Evolutionary conservation across 352 stramenopile species (phyloP).

Genomic region (Phytophthora pini): DNA sequence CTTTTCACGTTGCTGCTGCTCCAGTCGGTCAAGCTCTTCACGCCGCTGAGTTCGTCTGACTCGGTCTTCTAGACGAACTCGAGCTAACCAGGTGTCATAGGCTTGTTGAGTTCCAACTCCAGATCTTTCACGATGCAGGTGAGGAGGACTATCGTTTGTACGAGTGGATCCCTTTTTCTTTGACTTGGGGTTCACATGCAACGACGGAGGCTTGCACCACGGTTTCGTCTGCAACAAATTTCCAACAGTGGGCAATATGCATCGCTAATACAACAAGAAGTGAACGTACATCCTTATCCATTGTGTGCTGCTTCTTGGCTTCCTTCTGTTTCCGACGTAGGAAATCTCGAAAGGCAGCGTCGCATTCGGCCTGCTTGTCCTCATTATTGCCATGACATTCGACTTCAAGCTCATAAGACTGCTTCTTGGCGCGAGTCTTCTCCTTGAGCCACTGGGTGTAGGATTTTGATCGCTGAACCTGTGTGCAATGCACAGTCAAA

Average conservation of each 20-base stretch:
- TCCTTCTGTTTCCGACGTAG: constrained; percentile 45
- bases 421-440: constrained; percentile 22
- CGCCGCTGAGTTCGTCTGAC: constrained; percentile 41
- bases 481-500: background rate
- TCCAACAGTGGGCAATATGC: background rate
- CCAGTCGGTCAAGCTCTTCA: constrained; percentile 31
- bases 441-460: constrained; percentile 55
- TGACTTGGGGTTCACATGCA: constrained; percentile 57
- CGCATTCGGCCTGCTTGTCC: constrained; percentile 33
- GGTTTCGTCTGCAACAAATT: constrained; percentile 4
- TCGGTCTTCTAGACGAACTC: constrained; percentile 55
- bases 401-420: background rate
- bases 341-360: constrained; percentile 52
- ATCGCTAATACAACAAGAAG: background rate
- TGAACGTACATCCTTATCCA: constrained; percentile 5
- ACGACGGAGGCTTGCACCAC: constrained; percentile 49
- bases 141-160: constrained; percentile 8
- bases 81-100: constrained; percentile 51
- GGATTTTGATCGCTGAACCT: constrained; percentile 58
- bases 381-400: constrained; percentile 7
- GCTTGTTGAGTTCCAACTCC: constrained; percentile 23
- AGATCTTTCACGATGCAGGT: constrained; percentile 1
- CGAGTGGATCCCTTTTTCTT: constrained; percentile 24
- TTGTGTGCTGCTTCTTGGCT: constrained; percentile 26
- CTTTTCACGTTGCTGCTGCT: constrained; percentile 40